Percentiles rank a stretch among this genome's conserved stretches.
These are phyloP conservation scores for Pisolithus albus DNA, from an alignment of 768 basidiomycete species.

Conservation along the genomic window DNA sequence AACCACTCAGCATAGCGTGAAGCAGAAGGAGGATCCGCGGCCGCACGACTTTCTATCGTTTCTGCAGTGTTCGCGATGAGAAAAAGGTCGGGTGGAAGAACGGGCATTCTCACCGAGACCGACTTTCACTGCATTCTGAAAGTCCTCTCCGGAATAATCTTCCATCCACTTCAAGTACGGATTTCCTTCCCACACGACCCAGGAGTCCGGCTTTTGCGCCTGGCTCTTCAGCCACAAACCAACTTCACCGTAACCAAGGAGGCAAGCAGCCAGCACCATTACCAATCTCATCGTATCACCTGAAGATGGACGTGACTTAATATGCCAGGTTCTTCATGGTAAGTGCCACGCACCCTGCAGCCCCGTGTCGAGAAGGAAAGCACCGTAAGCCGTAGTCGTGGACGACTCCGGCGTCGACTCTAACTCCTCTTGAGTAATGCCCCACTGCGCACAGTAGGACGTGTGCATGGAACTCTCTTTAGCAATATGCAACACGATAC, in stretches of 20 bases:
- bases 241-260: conserved; percentile 90
- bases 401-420: conserved; percentile 56
- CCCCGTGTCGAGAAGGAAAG: conserved; percentile 77
- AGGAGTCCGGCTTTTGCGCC: conserved; percentile 34
- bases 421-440: conserved; percentile 55
- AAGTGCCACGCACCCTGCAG: conserved; percentile 43
- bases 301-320: conserved; percentile 10
- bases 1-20: conserved; percentile 58
- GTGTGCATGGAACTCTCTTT: conserved; percentile 70
- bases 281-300: conserved; percentile 67
- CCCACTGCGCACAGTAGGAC: conserved; percentile 64
- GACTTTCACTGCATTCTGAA: conserved; percentile 61
- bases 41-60: conserved; percentile 62
- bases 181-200: conserved; percentile 60
- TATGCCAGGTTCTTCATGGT: background rate
- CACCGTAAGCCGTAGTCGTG: conserved; percentile 79
- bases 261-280: conserved; percentile 80
- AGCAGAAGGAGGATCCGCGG: conserved; percentile 55
- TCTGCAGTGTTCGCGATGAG: conserved; percentile 34
- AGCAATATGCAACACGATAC: conserved; percentile 57
- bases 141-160: conserved; percentile 68
- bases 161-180: conserved; percentile 72
- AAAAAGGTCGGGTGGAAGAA: conserved; percentile 2
- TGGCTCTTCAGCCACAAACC: conserved; percentile 75
- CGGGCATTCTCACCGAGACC: conserved; percentile 57